phyloP scores from a whole-genome alignment of 345 rosid species.

The Citrus trifoliata region DNA sequence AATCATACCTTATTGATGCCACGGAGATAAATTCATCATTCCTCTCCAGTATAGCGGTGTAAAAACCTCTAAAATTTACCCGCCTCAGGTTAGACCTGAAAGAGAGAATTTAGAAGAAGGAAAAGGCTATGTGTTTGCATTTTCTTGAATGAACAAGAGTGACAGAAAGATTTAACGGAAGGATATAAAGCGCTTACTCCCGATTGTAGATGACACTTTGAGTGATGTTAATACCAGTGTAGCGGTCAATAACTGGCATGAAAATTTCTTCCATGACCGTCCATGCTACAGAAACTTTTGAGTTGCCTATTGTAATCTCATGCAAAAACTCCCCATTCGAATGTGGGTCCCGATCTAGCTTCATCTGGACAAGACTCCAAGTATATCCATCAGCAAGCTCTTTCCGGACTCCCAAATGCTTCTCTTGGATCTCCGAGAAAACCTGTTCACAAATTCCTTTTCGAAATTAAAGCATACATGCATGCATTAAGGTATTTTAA shows the following conservation, averaged over 20 bases:
- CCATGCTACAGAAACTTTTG: slow-evolving; percentile 19
- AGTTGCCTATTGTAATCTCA: neutral
- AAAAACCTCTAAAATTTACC: slow-evolving; percentile 22
- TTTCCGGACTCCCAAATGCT: neutral
- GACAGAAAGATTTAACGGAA: neutral
- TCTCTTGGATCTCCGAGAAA: neutral
- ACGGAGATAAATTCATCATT: slow-evolving; percentile 19
- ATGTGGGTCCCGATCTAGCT: neutral
- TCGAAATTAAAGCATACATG: neutral
- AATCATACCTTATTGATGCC: slow-evolving; percentile 24
- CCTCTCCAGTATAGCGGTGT: slow-evolving; percentile 20
- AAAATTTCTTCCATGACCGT: slow-evolving; percentile 10
- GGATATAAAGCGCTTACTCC: neutral
- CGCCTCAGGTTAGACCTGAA: slow-evolving; percentile 27
- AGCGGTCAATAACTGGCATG: neutral
- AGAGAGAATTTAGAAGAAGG: neutral
- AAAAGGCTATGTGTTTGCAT: neutral
- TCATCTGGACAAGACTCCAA: slow-evolving; percentile 5
- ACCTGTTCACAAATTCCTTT: slow-evolving; percentile 4
- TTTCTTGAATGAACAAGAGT: no score
- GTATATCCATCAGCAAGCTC: slow-evolving; percentile 1
- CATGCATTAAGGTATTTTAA: no score
- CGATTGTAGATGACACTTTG: slow-evolving; percentile 13
- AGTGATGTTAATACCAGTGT: neutral
- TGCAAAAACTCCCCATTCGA: neutral